Evolutionary conservation across 495 filamentous ascomycete species (phyloP).

Genomic region (Arthonia radiata): DNA sequence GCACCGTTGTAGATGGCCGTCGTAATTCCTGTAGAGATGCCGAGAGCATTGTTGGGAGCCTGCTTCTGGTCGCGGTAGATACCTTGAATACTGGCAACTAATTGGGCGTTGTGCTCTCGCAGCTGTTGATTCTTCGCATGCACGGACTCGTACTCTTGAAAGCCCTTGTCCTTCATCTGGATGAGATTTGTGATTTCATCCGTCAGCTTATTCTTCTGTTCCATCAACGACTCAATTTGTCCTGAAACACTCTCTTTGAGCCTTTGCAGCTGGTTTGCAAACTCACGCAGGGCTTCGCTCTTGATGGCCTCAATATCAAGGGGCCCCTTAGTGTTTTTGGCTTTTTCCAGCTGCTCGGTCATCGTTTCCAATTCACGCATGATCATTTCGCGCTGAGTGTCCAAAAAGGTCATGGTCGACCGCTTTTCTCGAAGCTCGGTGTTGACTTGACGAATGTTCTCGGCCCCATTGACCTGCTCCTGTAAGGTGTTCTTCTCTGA

Average conservation of each 20-base stretch:
- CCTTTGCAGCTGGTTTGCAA: slow-evolving; percentile 64
- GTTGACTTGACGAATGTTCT: slow-evolving; percentile 62
- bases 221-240: slow-evolving; percentile 62
- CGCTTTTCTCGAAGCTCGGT: slow-evolving; percentile 78
- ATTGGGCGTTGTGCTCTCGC: slow-evolving; percentile 76
- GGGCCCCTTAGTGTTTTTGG: slow-evolving; percentile 27
- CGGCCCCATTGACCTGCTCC: slow-evolving; percentile 33
- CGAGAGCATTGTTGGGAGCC: slow-evolving; percentile 53
- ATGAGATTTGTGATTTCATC: slow-evolving; percentile 62
- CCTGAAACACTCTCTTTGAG: slow-evolving; percentile 57
- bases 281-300: slow-evolving; percentile 64
- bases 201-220: slow-evolving; percentile 52
- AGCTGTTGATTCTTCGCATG: slow-evolving; percentile 84
- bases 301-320: slow-evolving; percentile 28
- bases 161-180: slow-evolving; percentile 65
- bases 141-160: slow-evolving; percentile 85
- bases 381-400: slow-evolving; percentile 86
- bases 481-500: slow-evolving; percentile 26
- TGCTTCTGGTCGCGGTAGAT: slow-evolving; percentile 36
- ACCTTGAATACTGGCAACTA: slow-evolving; percentile 83
- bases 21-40: slow-evolving; percentile 75
- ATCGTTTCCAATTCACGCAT: slow-evolving; percentile 75
- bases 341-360: slow-evolving; percentile 47
- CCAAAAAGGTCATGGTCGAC: slow-evolving; percentile 85
- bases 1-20: too few species aligned